Conservation (phyloP, 768 basidiomycete species). For the Podaxis mareebaensis region DNA sequence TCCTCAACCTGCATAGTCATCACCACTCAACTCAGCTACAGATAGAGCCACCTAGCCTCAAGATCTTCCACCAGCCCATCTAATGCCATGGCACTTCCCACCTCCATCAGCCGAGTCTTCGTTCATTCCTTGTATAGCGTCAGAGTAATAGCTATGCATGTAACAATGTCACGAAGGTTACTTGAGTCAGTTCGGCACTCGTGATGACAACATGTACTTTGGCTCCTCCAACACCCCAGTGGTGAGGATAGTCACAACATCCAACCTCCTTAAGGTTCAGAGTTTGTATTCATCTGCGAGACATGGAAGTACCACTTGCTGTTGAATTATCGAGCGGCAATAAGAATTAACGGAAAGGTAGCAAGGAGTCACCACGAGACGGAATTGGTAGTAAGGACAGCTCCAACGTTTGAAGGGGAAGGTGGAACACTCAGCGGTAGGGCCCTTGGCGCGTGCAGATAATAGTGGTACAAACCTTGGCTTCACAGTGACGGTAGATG, state of each 20-base stretch:
- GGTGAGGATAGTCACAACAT: neutral
- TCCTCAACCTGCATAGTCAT: no score
- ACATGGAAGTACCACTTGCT: neutral
- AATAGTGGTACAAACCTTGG: neutral
- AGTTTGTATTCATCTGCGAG: neutral
- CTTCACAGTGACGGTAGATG: neutral
- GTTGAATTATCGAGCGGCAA: neutral
- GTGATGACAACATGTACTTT: neutral
- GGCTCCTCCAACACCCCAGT: neutral
- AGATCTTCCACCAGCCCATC: no score
- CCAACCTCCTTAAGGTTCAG: neutral
- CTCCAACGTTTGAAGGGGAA: neutral
- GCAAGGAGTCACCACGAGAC: neutral
- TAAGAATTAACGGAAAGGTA: neutral
- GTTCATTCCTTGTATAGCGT: no score
- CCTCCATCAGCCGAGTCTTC: no score
- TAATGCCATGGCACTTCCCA: no score
- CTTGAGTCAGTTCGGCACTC: neutral
- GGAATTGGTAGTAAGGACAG: neutral
- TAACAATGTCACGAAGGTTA: neutral
- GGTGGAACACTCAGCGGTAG: neutral
- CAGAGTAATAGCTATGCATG: neutral
- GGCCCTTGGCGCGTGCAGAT: neutral
- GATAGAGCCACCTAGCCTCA: no score
- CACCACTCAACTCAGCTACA: no score